Evolutionary conservation across 306 rosid species (phyloP), one percentile per base, ranked within the genome.

Genomic region (Adenanthera pavonina): DNA sequence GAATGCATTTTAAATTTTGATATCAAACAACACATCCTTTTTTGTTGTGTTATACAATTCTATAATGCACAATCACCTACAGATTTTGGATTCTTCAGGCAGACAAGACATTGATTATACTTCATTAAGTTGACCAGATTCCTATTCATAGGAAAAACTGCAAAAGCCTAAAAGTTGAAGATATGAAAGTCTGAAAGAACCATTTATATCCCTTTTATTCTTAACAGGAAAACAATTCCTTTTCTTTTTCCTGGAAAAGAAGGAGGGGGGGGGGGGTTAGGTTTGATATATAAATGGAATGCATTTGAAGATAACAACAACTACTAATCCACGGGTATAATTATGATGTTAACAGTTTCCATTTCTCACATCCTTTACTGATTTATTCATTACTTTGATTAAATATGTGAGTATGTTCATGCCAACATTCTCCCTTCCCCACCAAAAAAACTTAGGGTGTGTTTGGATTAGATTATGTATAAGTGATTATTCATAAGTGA

Each of bases 1-100:
- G 95, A 89, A 84, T 86, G 73, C 73, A 19, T 84, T 80, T 73
- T 86, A 75, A 71, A 69, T 77, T 77, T 64, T 75, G 52, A 65
- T 61, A 38, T 53, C n/a, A 49, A 46, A 7, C 2, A n/a, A 52
- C 19, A 20, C 13, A 38, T 52, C 51, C 69, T 41, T 8, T 19
- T 20, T 57, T 25, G 19, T 52, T 33, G 30, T 41, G 36, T n/a
- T 17, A 41, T 67, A 47, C n/a, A 74, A 74, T 12, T 40, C 47
- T 74, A 36, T 44, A 65, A 52, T 66, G 51, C 60, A n/a, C 14
- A 35, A 51, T 17, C 19, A 49, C 78, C 51, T 52, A 25, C 51
- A 10, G 34, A 72, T 25, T 80, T 61, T 14, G 9, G 34, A 48
- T 61, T 72, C 34, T 72, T 60, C 13, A 59, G 66, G 72, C 25